Conservation (phyloP, 2,329 filamentous ascomycete genomes). For the Talaromyces sp. region DNA sequence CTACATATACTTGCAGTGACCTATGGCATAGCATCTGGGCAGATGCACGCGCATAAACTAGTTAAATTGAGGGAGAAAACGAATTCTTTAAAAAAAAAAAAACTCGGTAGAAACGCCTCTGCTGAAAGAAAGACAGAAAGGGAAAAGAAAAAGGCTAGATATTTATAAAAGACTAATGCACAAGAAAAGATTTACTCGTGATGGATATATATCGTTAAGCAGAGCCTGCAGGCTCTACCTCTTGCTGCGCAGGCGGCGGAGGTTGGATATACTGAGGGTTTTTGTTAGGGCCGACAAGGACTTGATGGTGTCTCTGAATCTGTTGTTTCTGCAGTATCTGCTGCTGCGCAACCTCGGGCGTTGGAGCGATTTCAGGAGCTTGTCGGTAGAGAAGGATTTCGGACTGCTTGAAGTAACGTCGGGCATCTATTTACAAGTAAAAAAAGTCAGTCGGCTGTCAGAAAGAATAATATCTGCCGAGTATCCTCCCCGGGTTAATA, state of each 20-base stretch:
- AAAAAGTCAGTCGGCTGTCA: background rate
- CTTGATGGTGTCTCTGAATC: conserved; percentile 17
- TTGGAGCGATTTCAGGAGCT: conserved; percentile 43
- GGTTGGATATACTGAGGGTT: conserved; percentile 11
- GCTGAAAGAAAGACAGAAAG: background rate
- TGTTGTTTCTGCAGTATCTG: conserved; percentile 37
- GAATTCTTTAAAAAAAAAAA: background rate
- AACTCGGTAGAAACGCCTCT: background rate
- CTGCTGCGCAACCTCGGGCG: conserved; percentile 36
- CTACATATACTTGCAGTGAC: background rate
- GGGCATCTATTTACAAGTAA: conserved; percentile 73
- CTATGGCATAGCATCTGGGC: background rate
- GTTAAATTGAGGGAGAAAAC: background rate
- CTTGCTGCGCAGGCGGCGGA: conserved; percentile 4
- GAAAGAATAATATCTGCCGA: background rate
- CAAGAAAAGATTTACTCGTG: background rate
- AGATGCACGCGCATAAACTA: no score
- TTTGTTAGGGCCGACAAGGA: conserved; percentile 9
- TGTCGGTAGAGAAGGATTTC: conserved; percentile 97
- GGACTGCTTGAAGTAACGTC: conserved; percentile 98
- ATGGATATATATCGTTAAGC: conserved; percentile 18
- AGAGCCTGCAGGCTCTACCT: conserved; percentile 30
- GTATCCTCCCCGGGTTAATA: background rate
- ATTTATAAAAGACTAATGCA: background rate
- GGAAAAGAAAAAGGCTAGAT: background rate